Evolutionary conservation across 139 green algal genomes (phyloP), one percentile per base, ranked within the genome.

Genomic region (Parachlorella kessleri): DNA sequence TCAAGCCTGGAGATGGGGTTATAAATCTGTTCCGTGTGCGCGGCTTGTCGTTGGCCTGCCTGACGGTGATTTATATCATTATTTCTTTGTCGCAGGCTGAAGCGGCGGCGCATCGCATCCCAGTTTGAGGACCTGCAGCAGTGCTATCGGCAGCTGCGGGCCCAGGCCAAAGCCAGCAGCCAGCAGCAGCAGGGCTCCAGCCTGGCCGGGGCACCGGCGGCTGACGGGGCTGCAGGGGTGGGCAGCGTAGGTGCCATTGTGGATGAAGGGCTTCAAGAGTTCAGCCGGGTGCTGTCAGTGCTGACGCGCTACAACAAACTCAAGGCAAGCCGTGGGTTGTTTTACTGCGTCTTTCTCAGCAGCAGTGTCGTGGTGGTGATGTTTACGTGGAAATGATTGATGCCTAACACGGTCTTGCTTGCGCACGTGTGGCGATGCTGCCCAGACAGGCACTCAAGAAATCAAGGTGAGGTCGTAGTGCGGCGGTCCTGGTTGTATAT

Each of bases 121-220:
- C 89, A 94, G 82, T 93, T 94, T 81, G 89, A 93, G 21, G 83
- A 93, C 24, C 79, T 95, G 76, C 86, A 95, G 81, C 72, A 87
- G 65, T 86, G 80, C n/a, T 95, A 95, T 79, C 65, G 94, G 55
- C 80, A 40, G 63, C 67, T 90, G 70, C 73, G 87, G 7, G 21
- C 26, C 23, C n/a, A n/a, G 37, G 70, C 55, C 28, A 36, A 40
- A 35, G 37, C 69, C 35, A 26, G 42, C 66, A 30, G 14, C 26
- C 18, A 24, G 26, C 39, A 73, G 36, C 54, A 35, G 32, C 48
- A 73, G 66, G 64, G 26, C n/a, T 30, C 38, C 35, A 2, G 42
- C 59, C 10, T 8, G 21, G 64, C 64, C 35, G 66, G 10, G 6
- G n/a, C 3, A 1, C 66, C 28, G 6, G 64, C 30, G 23, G 72